phyloP scores from a whole-genome alignment of 2,329 filamentous ascomycete genomes.

The Pseudogymnoascus verrucosus region DNA sequence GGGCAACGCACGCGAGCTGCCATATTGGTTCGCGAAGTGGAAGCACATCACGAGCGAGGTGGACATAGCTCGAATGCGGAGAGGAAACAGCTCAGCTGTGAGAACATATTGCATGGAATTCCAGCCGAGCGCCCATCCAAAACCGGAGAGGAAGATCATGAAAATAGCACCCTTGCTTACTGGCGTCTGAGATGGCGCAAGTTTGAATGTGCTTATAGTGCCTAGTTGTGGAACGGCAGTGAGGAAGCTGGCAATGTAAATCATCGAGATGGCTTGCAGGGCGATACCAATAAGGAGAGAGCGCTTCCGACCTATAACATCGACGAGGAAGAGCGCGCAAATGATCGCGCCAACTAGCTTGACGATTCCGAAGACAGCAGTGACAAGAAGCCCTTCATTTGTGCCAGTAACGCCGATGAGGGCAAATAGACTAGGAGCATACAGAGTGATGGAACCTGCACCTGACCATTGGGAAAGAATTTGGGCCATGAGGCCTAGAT shows the following conservation, averaged over 20 bases:
- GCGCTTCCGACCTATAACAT: conserved; percentile 68
- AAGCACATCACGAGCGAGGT: too few relatives aligned
- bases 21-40: conserved; percentile 70
- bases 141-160: too few relatives aligned
- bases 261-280: conserved; percentile 53
- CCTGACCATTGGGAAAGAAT: conserved; percentile 68
- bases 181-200: conserved; percentile 62
- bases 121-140: too few relatives aligned
- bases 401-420: conserved; percentile 62
- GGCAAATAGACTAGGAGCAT: conserved; percentile 65
- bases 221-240: conserved; percentile 65
- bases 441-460: conserved; percentile 66
- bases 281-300: conserved; percentile 52
- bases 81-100: too few relatives aligned
- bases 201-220: conserved; percentile 67
- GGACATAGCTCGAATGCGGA: too few relatives aligned
- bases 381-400: conserved; percentile 63
- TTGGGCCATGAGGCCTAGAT: conserved; percentile 37
- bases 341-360: conserved; percentile 60
- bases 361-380: conserved; percentile 66
- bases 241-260: conserved; percentile 55
- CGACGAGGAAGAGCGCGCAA: conserved; percentile 71
- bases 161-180: conserved; percentile 58
- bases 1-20: conserved; percentile 66
- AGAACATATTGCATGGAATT: too few relatives aligned